phyloP scores from a whole-genome alignment of 1,284 basidiomycete species.

The Erythrobasidium hasegawianum region DNA sequence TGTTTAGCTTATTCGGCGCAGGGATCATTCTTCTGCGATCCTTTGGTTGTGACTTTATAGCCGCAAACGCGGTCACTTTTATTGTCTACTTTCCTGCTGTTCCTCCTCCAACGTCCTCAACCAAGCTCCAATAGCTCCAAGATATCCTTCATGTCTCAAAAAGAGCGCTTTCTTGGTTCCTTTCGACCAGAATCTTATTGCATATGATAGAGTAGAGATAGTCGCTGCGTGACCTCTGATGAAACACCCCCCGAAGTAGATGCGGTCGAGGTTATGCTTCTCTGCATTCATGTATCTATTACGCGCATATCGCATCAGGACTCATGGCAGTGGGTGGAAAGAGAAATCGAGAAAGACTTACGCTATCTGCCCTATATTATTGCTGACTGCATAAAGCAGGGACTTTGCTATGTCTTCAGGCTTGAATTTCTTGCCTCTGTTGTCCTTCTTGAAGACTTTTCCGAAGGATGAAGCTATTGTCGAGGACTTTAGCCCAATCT shows the following conservation, averaged over 20 bases:
- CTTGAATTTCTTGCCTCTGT: constrained; percentile 65
- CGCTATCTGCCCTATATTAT: constrained; percentile 99
- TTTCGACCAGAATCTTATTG: constrained; percentile 99
- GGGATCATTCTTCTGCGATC: too few relatives aligned
- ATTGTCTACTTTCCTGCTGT: not conserved
- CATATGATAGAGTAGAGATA: constrained; percentile 95
- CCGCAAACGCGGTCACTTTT: too few relatives aligned
- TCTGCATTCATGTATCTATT: constrained; percentile 97
- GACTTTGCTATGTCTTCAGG: constrained; percentile 93
- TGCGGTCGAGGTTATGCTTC: constrained; percentile 93
- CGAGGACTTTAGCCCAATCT: constrained; percentile 91
- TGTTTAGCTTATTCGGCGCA: too few relatives aligned
- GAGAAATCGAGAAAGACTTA: constrained; percentile 54
- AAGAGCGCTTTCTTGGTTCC: constrained; percentile 95
- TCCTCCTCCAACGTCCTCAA: constrained; percentile 73
- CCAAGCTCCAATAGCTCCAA: constrained; percentile 81
- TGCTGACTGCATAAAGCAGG: constrained; percentile 91
- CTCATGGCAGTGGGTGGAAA: not conserved
- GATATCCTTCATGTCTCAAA: constrained; percentile 94
- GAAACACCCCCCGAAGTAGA: constrained; percentile 99
- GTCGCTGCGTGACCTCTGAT: constrained; percentile 97
- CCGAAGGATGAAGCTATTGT: constrained; percentile 98
- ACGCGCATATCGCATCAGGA: not conserved
- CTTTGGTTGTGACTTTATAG: too few relatives aligned
- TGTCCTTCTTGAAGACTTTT: constrained; percentile 90